These are phyloP conservation scores for Fusarium nelsonii DNA, from an alignment of 2,329 filamentous ascomycete genomes.

Conservation along the genomic window DNA sequence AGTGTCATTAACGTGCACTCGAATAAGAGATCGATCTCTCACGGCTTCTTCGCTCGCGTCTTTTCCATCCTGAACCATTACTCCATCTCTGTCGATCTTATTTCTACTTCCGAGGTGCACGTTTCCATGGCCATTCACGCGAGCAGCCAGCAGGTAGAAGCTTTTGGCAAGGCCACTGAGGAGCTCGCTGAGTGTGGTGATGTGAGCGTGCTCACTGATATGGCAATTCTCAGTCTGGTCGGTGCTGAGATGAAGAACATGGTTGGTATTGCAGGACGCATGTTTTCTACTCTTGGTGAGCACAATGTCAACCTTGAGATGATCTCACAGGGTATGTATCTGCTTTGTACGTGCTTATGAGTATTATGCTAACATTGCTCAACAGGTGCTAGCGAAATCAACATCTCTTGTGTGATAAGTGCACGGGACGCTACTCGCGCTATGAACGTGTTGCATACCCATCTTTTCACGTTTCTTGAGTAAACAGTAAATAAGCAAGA, in stretches of 20 bases:
- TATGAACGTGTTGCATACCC: conserved; percentile 96
- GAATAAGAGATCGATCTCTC: conserved; percentile 94
- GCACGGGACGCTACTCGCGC: conserved; percentile 90
- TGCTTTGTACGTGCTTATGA: rapidly evolving
- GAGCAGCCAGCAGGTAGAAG: conserved; percentile 72
- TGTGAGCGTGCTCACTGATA: conserved; percentile 88
- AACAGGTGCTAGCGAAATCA: conserved; percentile 95
- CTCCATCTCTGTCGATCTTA: conserved; percentile 92
- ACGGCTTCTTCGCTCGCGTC: conserved; percentile 94
- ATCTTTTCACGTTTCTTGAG: conserved; percentile 95
- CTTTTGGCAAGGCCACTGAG: conserved; percentile 74
- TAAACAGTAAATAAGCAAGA: conserved; percentile 50
- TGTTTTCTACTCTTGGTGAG: conserved; percentile 95
- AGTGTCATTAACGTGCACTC: conserved; percentile 98
- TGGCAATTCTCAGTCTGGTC: conserved; percentile 96
- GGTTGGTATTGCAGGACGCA: conserved; percentile 90
- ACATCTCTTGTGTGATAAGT: conserved; percentile 98
- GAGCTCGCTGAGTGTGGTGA: conserved; percentile 86
- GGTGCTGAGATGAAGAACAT: conserved; percentile 98
- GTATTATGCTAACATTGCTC: conserved; percentile 10
- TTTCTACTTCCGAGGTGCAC: conserved; percentile 96
- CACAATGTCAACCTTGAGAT: conserved; percentile 98
- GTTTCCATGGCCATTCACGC: conserved; percentile 97
- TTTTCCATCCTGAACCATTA: conserved; percentile 91
- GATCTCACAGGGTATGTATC: conserved; percentile 89